A percentile compares a stretch with the other conserved stretches of the same genome.
Conservation (phyloP, 179 eudicot species). For the Pouteria campechiana region DNA sequence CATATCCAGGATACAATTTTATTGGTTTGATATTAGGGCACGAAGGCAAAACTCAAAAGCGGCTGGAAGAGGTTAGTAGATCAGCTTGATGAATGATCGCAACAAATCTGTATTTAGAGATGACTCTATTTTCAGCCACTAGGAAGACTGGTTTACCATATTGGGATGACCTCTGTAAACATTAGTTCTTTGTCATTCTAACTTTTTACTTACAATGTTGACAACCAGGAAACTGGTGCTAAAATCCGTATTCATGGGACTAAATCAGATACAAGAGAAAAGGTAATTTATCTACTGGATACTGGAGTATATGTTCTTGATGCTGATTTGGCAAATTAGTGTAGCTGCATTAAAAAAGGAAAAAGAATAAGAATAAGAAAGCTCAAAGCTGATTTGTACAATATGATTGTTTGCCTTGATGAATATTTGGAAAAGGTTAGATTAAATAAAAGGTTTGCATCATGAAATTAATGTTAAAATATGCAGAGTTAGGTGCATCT, state of each 20-base stretch:
- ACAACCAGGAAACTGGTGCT: conserved; percentile 88
- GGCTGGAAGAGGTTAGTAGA: conserved; percentile 70
- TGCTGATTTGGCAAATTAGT: too few relatives aligned
- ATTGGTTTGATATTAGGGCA: conserved; percentile 64
- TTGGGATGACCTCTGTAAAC: not conserved
- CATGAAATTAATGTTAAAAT: too few relatives aligned
- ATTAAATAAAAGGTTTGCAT: too few relatives aligned
- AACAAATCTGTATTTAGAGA: not conserved
- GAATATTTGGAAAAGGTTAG: too few relatives aligned
- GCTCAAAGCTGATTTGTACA: too few relatives aligned
- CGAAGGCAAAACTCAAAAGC: conserved; percentile 63
- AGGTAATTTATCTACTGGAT: conserved; percentile 25
- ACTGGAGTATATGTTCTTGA: not conserved
- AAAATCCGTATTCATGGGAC: conserved; percentile 62
- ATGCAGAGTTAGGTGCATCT: too few relatives aligned
- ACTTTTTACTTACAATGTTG: conserved; percentile 2
- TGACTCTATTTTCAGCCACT: not conserved
- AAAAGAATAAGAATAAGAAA: too few relatives aligned
- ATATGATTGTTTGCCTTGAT: too few relatives aligned
- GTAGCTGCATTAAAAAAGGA: too few relatives aligned
- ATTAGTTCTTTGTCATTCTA: not conserved
- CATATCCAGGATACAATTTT: conserved; percentile 65
- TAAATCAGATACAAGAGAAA: conserved; percentile 32
- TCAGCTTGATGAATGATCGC: not conserved
- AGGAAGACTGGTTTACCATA: too few relatives aligned